Evolutionary conservation across 768 basidiomycete species (phyloP), one percentile per base, ranked within the genome.

Genomic region (Mycena rebaudengoi): DNA sequence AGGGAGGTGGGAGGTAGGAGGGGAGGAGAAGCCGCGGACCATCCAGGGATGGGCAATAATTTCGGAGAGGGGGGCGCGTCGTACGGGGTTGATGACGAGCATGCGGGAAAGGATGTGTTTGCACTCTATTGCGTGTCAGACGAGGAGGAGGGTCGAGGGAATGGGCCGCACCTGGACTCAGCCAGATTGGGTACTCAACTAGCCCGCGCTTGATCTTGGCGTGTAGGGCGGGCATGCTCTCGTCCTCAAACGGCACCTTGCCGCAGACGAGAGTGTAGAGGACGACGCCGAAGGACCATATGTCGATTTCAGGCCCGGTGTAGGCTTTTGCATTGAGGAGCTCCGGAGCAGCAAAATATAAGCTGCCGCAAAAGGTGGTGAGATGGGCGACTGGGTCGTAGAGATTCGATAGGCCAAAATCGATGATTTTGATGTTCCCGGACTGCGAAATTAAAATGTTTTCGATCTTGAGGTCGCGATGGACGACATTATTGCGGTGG

Each of bases 401-500:
- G 13, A 99, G 85, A 79, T 99, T 99, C 3, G 97, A 98, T 8
- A 99, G 85, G 48, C 98, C 98, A 78, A 99, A 99, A 78, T 99
- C 97, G 76, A 99, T 99, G 65, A 99, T 98, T 85, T 99, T 99
- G 84, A 99, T 99, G 80, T 98, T 99, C 12, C 98, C 98, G 0
- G 94, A 94, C 67, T 98, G 95, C 1, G 95, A 98, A 69, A 99
- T 99, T 74, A 99, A 91, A 71, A 99, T 99, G 80, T 98, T 99
- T 79, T 99, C 97, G 74, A 99, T 99, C 83, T 99, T 99, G 68
- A 99, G 91, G 81, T 99, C 91, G 67, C 98, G 92, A 77, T 99
- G 98, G 12, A 99, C 97, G 72, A 99, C 96, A 69, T 90, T 98
- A 76, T 99, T 99, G 71, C 89, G 88, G 79, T 99, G 98, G 75